Evolutionary conservation across 805 yeast genomes (phyloP), one percentile per base, ranked within the genome.

Genomic region (Saturnispora ahearnii): DNA sequence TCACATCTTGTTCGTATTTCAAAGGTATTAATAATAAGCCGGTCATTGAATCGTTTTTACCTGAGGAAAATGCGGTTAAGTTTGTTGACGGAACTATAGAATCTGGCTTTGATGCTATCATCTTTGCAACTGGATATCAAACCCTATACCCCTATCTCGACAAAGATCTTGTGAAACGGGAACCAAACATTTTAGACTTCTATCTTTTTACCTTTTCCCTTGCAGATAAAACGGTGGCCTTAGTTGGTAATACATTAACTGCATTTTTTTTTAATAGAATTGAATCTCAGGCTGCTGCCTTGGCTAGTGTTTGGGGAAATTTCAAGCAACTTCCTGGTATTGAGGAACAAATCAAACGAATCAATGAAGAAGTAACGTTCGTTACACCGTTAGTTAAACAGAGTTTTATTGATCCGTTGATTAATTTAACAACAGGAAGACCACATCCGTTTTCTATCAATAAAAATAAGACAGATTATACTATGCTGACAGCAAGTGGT

Each of bases 241-340:
- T 67, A 6, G 67, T 69, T 21, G 77, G 78, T 4, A 63, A 68
- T 8, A 61, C 73, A 4, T 56, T 71, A 10, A 71, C 78, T 1
- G 68, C 73, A 3, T 60, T 73, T 37, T 70, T 71, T 48, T 77
- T 76, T 63, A 71, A 73, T 47, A 65, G 74, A 12, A 73, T 75
- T 46, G 83, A 78, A 55, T 62, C 74, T 0, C 65, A 69, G 45
- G 74, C 78, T 1, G 74, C 79, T 8, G 79, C 81, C 1, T 58
- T 77, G 36, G 77, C 78, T 15, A 81, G 81, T 5, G 72, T 76
- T 8, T 77, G 81, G 80, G 64, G 76, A 2, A 68, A 68, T n/a
- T 60, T 60, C 28, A 61, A 58, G n/a, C 18, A 53, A 5, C 58
- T 76, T 21, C 81, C 82, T 1, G 42, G 70, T 1, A 55, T 55